Evolutionary conservation across 129 eudicot genomes (phyloP).

Genomic region (Rutidosis leptorrhynchoides): DNA sequence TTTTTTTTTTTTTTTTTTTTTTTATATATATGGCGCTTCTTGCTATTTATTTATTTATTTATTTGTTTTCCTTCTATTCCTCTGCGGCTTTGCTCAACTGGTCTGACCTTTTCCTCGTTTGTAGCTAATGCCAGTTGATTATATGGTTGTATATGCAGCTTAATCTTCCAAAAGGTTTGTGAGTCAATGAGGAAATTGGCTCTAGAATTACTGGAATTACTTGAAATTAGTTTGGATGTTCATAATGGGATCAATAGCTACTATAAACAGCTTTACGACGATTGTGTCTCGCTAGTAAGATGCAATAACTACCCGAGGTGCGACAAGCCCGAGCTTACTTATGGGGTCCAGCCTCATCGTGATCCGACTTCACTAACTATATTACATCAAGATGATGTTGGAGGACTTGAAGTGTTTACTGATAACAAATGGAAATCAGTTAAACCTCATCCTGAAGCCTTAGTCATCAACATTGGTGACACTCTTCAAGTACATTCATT

Average conservation of each 20-base stretch:
- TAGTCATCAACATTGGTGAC: slow-evolving; percentile 80
- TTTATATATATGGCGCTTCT: too few relatives aligned
- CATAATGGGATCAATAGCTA: slow-evolving; percentile 26
- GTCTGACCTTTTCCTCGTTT: too few relatives aligned
- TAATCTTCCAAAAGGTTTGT: slow-evolving; percentile 49
- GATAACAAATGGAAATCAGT: slow-evolving; percentile 52
- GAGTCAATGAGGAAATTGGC: slow-evolving; percentile 45
- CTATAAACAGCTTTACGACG: slow-evolving; percentile 43
- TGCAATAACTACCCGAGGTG: slow-evolving; percentile 63
- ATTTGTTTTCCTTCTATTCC: too few relatives aligned
- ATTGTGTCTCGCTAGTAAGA: slow-evolving; percentile 51
- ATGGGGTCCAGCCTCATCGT: slow-evolving; percentile 69
- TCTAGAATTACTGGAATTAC: slow-evolving; percentile 38
- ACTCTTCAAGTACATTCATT: slow-evolving; percentile 48
- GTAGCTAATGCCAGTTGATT: background rate
- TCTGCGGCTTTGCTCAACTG: too few relatives aligned
- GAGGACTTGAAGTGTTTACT: slow-evolving; percentile 58
- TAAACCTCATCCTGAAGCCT: slow-evolving; percentile 43
- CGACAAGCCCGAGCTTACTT: slow-evolving; percentile 40
- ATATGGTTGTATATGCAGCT: slow-evolving; percentile 24
- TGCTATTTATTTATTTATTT: too few relatives aligned
- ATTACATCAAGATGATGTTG: slow-evolving; percentile 70
- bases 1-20: too few relatives aligned
- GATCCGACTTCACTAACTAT: slow-evolving; percentile 70
- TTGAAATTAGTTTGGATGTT: slow-evolving; percentile 61